Evolutionary conservation across 2,329 filamentous ascomycete species (phyloP).

Genomic region (Metarhizium brunneum): DNA sequence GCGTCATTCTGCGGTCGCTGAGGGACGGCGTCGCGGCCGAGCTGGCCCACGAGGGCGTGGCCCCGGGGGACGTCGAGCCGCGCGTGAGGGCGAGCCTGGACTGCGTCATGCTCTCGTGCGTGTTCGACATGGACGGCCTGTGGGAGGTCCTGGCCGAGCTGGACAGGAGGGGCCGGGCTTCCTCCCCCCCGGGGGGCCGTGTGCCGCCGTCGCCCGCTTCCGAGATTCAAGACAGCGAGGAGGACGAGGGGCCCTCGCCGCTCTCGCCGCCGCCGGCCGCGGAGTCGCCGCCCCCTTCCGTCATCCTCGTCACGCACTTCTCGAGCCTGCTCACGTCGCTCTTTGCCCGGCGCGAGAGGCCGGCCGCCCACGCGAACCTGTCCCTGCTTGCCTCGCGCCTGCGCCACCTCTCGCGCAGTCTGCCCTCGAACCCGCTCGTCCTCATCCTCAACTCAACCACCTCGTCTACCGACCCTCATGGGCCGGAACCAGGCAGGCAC

Average conservation of each 20-base stretch:
- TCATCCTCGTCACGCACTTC: slow-evolving; percentile 48
- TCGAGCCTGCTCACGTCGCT: slow-evolving; percentile 40
- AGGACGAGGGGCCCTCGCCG: slow-evolving; percentile 17
- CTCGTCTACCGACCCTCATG: slow-evolving; percentile 5
- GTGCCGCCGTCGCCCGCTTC: background rate
- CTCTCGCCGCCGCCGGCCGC: slow-evolving; percentile 8
- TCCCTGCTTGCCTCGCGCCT: slow-evolving; percentile 38
- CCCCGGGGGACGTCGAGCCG: slow-evolving; percentile 9
- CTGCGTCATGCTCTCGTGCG: slow-evolving; percentile 41
- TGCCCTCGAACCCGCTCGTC: slow-evolving; percentile 35
- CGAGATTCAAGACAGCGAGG: slow-evolving; percentile 24
- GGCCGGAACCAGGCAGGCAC: slow-evolving; percentile 2
- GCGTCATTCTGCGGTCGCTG: slow-evolving; percentile 30
- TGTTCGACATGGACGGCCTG: slow-evolving; percentile 51
- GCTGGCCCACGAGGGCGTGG: slow-evolving; percentile 12
- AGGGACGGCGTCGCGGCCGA: slow-evolving; percentile 30
- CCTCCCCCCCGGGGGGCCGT: too few species aligned
- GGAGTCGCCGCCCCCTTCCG: slow-evolving; percentile 4
- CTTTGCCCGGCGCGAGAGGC: slow-evolving; percentile 38
- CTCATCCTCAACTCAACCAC: slow-evolving; percentile 46
- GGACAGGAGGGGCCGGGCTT: slow-evolving; percentile 14
- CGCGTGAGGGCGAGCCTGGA: slow-evolving; percentile 32
- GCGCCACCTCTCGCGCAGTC: slow-evolving; percentile 32
- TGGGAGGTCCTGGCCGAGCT: slow-evolving; percentile 48
- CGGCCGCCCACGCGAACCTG: slow-evolving; percentile 38